A percentile compares a stretch with the other conserved stretches of the same genome.
Conservation (phyloP, 83 land plant species). For the Thuja plicata region DNA sequence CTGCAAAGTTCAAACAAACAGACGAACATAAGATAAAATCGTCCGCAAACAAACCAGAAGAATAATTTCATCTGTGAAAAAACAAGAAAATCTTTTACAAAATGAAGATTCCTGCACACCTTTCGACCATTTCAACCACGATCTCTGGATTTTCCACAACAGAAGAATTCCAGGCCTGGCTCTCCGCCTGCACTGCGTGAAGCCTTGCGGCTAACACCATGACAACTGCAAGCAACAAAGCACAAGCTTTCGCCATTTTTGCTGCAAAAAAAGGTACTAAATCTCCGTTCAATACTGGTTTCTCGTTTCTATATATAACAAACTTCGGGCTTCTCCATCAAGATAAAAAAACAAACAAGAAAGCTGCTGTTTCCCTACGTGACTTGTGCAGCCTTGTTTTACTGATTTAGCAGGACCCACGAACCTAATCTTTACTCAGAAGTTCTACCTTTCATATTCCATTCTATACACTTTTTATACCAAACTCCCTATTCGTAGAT, state of each 20-base stretch:
- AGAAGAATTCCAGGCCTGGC: neutral
- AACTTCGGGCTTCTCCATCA: neutral
- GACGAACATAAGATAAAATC: neutral
- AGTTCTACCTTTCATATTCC: neutral
- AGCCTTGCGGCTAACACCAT: neutral
- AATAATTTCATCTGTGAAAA: neutral
- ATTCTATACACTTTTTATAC: neutral
- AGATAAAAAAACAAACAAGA: neutral
- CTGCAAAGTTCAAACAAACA: neutral
- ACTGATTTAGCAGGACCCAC: neutral
- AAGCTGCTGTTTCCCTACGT: neutral
- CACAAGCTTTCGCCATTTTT: neutral
- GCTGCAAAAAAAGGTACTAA: neutral
- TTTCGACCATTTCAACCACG: slow-evolving; percentile 4
- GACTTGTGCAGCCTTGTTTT: neutral
- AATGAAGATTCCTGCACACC: neutral
- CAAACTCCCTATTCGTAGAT: neutral
- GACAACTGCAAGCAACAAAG: neutral
- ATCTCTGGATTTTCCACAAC: slow-evolving; percentile 1
- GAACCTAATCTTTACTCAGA: neutral
- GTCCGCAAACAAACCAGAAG: neutral
- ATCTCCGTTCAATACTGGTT: neutral
- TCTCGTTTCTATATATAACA: neutral
- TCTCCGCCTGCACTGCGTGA: neutral
- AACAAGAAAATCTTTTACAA: neutral